phyloP scores from a whole-genome alignment of 495 filamentous ascomycete species.

The Beverwykella pulmonaria region DNA sequence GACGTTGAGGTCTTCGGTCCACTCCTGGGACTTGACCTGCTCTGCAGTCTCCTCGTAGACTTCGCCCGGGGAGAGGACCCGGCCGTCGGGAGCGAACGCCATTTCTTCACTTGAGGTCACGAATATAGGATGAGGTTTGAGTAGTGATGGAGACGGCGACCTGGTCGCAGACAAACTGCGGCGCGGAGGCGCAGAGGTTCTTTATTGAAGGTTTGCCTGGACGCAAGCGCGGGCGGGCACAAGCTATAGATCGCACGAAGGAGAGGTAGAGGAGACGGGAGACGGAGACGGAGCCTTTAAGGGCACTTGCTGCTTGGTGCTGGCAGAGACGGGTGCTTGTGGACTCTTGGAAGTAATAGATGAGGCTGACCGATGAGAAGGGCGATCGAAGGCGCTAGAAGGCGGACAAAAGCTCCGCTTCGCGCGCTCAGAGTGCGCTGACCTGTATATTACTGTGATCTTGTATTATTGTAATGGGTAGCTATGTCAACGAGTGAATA shows the following conservation, averaged over 20 bases:
- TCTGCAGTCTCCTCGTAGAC: slow-evolving; percentile 38
- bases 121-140: neutral
- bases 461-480: neutral
- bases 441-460: neutral
- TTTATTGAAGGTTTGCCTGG: slow-evolving; percentile 1
- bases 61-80: slow-evolving; percentile 48
- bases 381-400: neutral
- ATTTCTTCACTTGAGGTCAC: slow-evolving; percentile 17
- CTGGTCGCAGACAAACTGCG: neutral
- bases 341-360: neutral
- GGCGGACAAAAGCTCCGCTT: neutral
- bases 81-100: slow-evolving; percentile 30
- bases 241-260: neutral
- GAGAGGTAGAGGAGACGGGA: neutral
- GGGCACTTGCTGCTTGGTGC: neutral
- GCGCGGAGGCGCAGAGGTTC: neutral
- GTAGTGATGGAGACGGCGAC: neutral
- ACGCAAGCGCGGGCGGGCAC: neutral
- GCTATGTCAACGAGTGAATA: slow-evolving; percentile 23
- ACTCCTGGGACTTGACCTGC: slow-evolving; percentile 48
- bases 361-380: neutral
- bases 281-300: neutral
- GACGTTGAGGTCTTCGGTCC: slow-evolving; percentile 80
- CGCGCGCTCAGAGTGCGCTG: neutral
- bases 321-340: neutral